Conservation (phyloP, 2,329 filamentous ascomycete species). For the Ophiobolus disseminans region DNA sequence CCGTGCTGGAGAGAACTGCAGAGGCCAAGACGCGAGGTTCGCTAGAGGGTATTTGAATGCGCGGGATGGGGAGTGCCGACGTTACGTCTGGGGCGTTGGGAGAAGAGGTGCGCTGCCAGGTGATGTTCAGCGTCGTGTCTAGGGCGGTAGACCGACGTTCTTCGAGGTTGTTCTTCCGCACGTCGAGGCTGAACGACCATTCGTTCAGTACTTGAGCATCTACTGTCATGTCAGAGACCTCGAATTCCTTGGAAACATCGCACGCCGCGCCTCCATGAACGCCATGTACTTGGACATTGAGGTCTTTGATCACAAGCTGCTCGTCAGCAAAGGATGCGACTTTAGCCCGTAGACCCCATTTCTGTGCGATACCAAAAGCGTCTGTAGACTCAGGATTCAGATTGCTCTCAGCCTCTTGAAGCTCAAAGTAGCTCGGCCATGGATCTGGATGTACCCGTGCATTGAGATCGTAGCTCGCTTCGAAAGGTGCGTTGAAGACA, state of each 20-base stretch:
- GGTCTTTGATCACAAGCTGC: slow-evolving; percentile 65
- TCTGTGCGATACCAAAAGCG: slow-evolving; percentile 74
- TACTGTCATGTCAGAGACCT: slow-evolving; percentile 52
- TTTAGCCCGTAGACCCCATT: slow-evolving; percentile 77
- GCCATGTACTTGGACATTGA: slow-evolving; percentile 68
- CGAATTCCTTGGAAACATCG: slow-evolving; percentile 43
- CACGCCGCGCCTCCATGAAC: slow-evolving; percentile 70
- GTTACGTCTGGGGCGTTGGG: slow-evolving; percentile 38
- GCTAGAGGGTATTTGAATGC: slow-evolving; percentile 78
- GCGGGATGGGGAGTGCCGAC: slow-evolving; percentile 76
- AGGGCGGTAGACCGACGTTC: slow-evolving; percentile 78
- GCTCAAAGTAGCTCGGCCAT: slow-evolving; percentile 88
- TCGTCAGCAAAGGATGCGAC: slow-evolving; percentile 78
- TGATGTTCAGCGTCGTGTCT: slow-evolving; percentile 76
- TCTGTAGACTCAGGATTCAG: slow-evolving; percentile 41
- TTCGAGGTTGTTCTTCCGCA: slow-evolving; percentile 80
- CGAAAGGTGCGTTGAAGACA: slow-evolving; percentile 81
- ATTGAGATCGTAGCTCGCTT: slow-evolving; percentile 86
- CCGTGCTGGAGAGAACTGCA: slow-evolving; percentile 42
- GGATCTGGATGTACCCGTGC: slow-evolving; percentile 77
- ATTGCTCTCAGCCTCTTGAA: slow-evolving; percentile 54
- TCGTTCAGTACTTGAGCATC: slow-evolving; percentile 73
- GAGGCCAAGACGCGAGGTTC: slow-evolving; percentile 83
- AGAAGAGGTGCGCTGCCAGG: slow-evolving; percentile 70
- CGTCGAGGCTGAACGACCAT: slow-evolving; percentile 74